Conservation (phyloP, 129 eudicot genomes). For the Centrapalus pauciflorus region DNA sequence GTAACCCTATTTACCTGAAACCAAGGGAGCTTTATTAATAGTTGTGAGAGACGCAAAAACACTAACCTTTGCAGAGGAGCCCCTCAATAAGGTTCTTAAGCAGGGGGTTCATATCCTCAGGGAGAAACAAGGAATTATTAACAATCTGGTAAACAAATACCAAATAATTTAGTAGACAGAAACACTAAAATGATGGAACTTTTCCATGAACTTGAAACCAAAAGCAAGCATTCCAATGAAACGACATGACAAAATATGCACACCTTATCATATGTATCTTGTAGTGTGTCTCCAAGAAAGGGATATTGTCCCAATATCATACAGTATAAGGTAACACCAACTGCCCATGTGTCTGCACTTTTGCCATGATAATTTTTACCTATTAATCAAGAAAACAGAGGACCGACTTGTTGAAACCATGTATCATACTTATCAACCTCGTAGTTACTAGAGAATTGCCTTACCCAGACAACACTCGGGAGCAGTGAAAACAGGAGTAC, state of each 20-base stretch:
- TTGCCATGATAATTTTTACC: constrained; percentile 83
- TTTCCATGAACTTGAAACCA: not conserved
- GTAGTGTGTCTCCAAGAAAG: constrained; percentile 89
- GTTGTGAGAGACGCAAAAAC: not conserved
- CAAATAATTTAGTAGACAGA: not conserved
- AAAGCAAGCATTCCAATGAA: constrained; percentile 5
- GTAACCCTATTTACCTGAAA: not conserved
- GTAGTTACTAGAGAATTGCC: constrained; percentile 12
- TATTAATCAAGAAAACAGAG: constrained; percentile 12
- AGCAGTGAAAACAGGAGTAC: constrained; percentile 97
- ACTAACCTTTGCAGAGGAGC: constrained; percentile 91
- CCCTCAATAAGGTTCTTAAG: constrained; percentile 73
- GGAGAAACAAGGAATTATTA: constrained; percentile 47
- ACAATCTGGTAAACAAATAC: constrained; percentile 50
- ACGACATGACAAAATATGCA: constrained; percentile 3
- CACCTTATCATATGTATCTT: constrained; percentile 91
- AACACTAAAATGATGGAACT: not conserved
- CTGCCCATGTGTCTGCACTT: constrained; percentile 97
- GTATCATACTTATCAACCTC: not conserved
- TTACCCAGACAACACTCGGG: constrained; percentile 96
- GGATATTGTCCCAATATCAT: constrained; percentile 80
- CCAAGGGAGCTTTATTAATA: not conserved
- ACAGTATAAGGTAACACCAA: constrained; percentile 84
- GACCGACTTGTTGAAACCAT: not conserved
- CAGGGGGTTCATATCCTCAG: constrained; percentile 63